phyloP scores from a whole-genome alignment of 352 stramenopile species.

The Phytophthora vignae region DNA sequence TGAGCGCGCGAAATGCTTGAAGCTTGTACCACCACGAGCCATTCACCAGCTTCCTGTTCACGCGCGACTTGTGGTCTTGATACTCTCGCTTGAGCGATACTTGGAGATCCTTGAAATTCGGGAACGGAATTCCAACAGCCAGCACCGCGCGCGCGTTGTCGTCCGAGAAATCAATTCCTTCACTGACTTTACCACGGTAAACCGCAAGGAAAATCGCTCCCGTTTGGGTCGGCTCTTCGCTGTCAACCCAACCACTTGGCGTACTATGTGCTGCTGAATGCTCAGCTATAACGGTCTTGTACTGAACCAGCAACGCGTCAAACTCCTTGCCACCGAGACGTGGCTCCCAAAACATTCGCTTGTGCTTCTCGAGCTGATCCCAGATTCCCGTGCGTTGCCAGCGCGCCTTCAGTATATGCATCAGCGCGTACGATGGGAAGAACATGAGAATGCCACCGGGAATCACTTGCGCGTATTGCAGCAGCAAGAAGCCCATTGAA shows the following conservation, averaged over 20 bases:
- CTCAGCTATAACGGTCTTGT: slow-evolving; percentile 60
- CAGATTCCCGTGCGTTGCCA: slow-evolving; percentile 71
- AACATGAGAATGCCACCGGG: slow-evolving; percentile 86
- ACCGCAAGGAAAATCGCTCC: slow-evolving; percentile 97
- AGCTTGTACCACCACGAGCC: slow-evolving; percentile 96
- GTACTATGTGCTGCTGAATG: slow-evolving; percentile 19
- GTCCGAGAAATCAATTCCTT: slow-evolving; percentile 99
- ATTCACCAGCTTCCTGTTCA: slow-evolving; percentile 62
- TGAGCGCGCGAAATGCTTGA: slow-evolving; percentile 97
- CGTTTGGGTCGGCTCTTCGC: slow-evolving; percentile 35
- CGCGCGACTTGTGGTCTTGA: slow-evolving; percentile 69
- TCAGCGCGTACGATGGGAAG: slow-evolving; percentile 81
- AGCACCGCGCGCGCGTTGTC: slow-evolving; percentile 96
- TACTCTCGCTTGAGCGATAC: slow-evolving; percentile 80
- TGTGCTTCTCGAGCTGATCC: slow-evolving; percentile 56
- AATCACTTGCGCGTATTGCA: slow-evolving; percentile 66
- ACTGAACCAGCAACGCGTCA: slow-evolving; percentile 73
- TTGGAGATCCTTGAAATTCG: slow-evolving; percentile 94
- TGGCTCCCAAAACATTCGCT: slow-evolving; percentile 73
- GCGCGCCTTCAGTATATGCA: slow-evolving; percentile 63
- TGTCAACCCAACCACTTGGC: slow-evolving; percentile 25
- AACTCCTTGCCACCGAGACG: slow-evolving; percentile 80
- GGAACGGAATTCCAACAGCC: slow-evolving; percentile 97
- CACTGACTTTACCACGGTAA: slow-evolving; percentile 97
- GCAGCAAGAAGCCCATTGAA: slow-evolving; percentile 69